Conservation (phyloP, 73 alveolate genomes). For the Urostyla sp. region DNA sequence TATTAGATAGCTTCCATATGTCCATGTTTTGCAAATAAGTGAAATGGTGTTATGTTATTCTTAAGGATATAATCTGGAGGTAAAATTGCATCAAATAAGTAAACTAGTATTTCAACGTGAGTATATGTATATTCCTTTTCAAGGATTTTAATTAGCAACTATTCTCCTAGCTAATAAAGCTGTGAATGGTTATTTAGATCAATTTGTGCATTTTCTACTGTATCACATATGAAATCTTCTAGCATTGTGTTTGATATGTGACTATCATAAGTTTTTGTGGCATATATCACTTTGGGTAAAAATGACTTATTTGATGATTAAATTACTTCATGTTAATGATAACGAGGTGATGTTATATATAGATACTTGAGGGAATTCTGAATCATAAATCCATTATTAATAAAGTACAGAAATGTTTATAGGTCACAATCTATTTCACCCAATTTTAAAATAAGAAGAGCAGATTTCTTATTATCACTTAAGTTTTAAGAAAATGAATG, state of each 20-base stretch:
- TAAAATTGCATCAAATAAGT: slow-evolving; percentile 55
- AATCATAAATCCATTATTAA: slow-evolving; percentile 44
- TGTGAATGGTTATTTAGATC: slow-evolving; percentile 7
- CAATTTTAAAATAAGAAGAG: slow-evolving; percentile 33
- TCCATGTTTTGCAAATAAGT: slow-evolving; percentile 55
- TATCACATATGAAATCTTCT: slow-evolving; percentile 30
- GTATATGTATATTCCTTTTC: slow-evolving; percentile 7
- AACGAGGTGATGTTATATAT: slow-evolving; percentile 26
- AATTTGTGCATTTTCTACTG: slow-evolving; percentile 16
- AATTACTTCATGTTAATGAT: neutral
- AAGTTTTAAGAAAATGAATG: slow-evolving; percentile 19
- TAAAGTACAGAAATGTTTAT: slow-evolving; percentile 8
- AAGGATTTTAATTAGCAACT: slow-evolving; percentile 4
- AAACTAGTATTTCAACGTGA: slow-evolving; percentile 47
- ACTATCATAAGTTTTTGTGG: slow-evolving; percentile 27
- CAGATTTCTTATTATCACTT: neutral
- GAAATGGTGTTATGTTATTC: slow-evolving; percentile 56
- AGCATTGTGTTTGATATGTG: neutral
- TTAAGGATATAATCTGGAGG: slow-evolving; percentile 56
- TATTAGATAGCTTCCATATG: slow-evolving; percentile 37
- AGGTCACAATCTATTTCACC: slow-evolving; percentile 42
- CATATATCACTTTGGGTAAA: slow-evolving; percentile 42
- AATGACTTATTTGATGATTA: slow-evolving; percentile 13
- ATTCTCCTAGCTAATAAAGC: slow-evolving; percentile 36
- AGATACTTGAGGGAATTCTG: slow-evolving; percentile 23